Conservation (phyloP, 441 rosid species). For the Bruguiera hainesii region DNA sequence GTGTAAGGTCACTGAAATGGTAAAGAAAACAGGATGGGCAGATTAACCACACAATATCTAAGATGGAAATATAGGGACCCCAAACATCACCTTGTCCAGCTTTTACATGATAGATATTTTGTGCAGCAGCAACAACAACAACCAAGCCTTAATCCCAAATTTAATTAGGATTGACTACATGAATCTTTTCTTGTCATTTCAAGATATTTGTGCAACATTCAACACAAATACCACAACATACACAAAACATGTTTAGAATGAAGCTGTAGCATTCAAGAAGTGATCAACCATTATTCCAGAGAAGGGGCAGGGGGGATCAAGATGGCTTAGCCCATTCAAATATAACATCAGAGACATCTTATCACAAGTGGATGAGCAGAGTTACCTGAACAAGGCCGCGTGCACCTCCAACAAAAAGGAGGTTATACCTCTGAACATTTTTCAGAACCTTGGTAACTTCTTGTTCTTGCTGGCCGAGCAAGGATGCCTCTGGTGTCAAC, state of each 20-base stretch:
- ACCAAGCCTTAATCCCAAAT: no score
- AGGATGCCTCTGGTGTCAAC: conserved; percentile 52
- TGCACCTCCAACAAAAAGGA: conserved; percentile 62
- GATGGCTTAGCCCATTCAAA: background rate
- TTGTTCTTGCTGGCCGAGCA: conserved; percentile 38
- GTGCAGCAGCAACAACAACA: background rate
- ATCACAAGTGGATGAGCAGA: background rate
- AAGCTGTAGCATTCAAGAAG: no score
- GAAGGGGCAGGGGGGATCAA: background rate
- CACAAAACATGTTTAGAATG: background rate
- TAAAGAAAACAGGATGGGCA: no score
- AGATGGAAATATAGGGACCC: background rate
- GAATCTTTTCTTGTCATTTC: no score
- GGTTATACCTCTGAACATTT: conserved; percentile 58
- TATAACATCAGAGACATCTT: background rate
- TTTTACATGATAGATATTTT: background rate
- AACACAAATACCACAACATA: background rate
- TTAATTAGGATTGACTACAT: no score
- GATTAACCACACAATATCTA: no score
- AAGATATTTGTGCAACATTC: background rate
- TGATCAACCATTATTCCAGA: no score
- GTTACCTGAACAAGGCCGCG: conserved; percentile 60
- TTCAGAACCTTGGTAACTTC: conserved; percentile 51
- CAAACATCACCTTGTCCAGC: background rate
- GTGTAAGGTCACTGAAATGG: no score